A percentile compares a stretch with the other conserved stretches of the same genome.
phyloP scores from a whole-genome alignment of 495 filamentous ascomycete genomes.

The Aspergillus wentii region DNA sequence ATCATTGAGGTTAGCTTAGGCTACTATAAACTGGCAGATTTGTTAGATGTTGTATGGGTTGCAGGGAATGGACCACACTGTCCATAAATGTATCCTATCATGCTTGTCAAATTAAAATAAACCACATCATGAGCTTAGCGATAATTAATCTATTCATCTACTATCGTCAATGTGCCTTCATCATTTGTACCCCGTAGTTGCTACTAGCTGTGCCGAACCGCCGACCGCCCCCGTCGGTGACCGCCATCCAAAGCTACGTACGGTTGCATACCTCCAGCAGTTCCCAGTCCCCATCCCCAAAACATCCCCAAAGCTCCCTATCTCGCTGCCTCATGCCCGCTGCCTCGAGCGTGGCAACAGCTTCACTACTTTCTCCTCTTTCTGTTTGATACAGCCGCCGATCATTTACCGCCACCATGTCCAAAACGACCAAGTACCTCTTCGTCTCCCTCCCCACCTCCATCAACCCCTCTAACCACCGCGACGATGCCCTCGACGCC shows the following conservation, averaged over 20 bases:
- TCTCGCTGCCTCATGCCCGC: constrained; percentile 15
- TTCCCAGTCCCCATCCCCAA: constrained; percentile 1
- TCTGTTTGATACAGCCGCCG: too few relatives aligned
- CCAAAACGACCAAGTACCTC: constrained; percentile 58
- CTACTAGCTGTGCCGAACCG: too few relatives aligned
- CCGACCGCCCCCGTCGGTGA: not conserved
- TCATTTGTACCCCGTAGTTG: too few relatives aligned
- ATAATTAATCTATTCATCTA: too few relatives aligned
- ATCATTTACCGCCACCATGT: constrained; percentile 39
- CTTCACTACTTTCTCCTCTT: constrained; percentile 3
- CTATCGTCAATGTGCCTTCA: too few relatives aligned
- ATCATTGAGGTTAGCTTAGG: too few relatives aligned
- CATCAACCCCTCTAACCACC: constrained; percentile 65
- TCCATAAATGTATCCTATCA: too few relatives aligned
- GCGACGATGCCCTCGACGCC: constrained; percentile 74
- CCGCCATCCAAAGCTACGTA: not conserved
- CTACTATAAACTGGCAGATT: too few relatives aligned
- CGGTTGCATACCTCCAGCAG: not conserved
- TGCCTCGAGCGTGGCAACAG: constrained; percentile 9
- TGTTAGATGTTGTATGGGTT: too few relatives aligned
- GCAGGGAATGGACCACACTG: too few relatives aligned
- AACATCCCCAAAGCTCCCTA: not conserved
- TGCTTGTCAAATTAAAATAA: too few relatives aligned
- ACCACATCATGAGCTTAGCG: too few relatives aligned
- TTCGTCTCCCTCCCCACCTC: constrained; percentile 72